Conservation (phyloP, 2,329 filamentous ascomycete genomes). For the Bipolaris oryzae region DNA sequence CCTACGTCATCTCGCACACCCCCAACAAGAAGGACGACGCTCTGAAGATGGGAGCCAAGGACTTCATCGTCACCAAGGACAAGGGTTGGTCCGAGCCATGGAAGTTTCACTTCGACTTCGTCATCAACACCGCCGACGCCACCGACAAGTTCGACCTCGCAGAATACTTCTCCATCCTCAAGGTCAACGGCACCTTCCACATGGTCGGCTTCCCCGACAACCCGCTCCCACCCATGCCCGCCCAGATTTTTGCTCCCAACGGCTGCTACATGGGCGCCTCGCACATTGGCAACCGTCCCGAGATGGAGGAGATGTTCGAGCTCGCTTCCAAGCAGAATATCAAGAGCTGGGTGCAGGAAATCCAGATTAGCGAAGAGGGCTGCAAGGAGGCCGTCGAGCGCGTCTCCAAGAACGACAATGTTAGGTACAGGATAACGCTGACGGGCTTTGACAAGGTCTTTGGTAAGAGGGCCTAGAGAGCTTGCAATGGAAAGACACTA, state of each 20-base stretch:
- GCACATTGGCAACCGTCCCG: constrained; percentile 57
- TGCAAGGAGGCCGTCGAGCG: constrained; percentile 73
- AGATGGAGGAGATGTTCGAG: constrained; percentile 60
- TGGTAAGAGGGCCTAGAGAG: constrained; percentile 52
- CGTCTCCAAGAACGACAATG: constrained; percentile 70
- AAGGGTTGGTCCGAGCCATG: constrained; percentile 64
- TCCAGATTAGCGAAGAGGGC: constrained; percentile 73
- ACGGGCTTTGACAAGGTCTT: constrained; percentile 72
- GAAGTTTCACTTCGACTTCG: constrained; percentile 72
- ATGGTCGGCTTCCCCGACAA: constrained; percentile 81
- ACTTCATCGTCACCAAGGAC: constrained; percentile 64
- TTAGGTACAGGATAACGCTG: constrained; percentile 74
- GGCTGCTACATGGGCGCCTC: constrained; percentile 63
- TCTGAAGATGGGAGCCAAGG: constrained; percentile 63
- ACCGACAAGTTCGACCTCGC: constrained; percentile 71
- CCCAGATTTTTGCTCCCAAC: constrained; percentile 76
- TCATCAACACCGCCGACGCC: constrained; percentile 75
- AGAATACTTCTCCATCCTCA: constrained; percentile 78
- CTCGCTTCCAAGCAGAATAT: constrained; percentile 58
- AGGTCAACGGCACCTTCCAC: constrained; percentile 81
- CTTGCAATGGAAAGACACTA: neutral
- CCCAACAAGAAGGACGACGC: constrained; percentile 66
- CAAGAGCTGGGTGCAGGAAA: constrained; percentile 64
- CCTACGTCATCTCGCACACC: constrained; percentile 66
- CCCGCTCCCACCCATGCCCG: constrained; percentile 71